Percentiles rank a stretch among this genome's conserved stretches.
Evolutionary conservation across 1,284 basidiomycete species (phyloP).

Genomic region (Ganoderma resinaceum): DNA sequence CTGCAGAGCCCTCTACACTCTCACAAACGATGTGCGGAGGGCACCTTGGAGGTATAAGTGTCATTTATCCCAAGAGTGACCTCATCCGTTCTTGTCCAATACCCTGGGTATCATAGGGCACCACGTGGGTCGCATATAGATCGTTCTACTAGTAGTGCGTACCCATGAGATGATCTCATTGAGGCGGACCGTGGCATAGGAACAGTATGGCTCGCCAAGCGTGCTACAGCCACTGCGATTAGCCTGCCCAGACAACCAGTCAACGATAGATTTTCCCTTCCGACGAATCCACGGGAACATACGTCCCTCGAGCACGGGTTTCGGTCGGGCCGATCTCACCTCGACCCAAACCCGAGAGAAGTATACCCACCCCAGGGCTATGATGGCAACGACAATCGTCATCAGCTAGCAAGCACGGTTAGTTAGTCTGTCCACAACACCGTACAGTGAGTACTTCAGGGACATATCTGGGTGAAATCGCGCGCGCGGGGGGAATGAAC

Average conservation of each 20-base stretch:
- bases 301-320: not conserved
- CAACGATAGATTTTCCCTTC: not conserved
- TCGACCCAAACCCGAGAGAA: not conserved
- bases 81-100: not conserved
- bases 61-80: not conserved
- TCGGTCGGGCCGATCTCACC: not conserved
- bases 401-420: not conserved
- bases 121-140: not conserved
- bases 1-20: not conserved
- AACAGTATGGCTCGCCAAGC: not conserved
- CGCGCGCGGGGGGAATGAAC: not conserved
- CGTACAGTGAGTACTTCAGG: not conserved
- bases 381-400: not conserved
- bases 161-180: not conserved
- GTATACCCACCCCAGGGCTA: not conserved
- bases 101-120: not conserved
- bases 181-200: not conserved
- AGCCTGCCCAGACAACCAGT: not conserved
- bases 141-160: not conserved
- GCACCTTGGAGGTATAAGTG: not conserved
- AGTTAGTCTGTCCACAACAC: not conserved
- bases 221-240: not conserved
- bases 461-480: not conserved
- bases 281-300: not conserved
- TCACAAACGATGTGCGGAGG: not conserved